Evolutionary conservation across 108 stramenopile genomes (phyloP).

Genomic region (Mayamaea pseudoterrestris): DNA sequence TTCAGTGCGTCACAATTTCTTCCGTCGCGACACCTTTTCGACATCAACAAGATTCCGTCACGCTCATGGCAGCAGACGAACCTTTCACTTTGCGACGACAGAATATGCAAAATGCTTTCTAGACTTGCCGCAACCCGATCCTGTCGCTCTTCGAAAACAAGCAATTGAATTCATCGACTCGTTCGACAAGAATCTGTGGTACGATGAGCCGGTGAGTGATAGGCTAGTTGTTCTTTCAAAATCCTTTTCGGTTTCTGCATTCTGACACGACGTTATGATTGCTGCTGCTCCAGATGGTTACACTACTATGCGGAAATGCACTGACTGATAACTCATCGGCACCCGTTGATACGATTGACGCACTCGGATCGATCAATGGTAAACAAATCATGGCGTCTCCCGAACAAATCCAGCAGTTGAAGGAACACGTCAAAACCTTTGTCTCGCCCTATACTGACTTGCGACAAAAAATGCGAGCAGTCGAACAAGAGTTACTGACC

Average conservation of each 20-base stretch:
- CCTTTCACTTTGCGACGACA: slow-evolving; percentile 67
- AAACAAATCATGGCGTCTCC: slow-evolving; percentile 45
- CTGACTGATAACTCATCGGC: slow-evolving; percentile 9
- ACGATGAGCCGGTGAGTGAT: slow-evolving; percentile 49
- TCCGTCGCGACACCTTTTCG: too few species aligned
- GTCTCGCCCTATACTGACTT: slow-evolving; percentile 41
- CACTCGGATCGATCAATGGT: slow-evolving; percentile 55
- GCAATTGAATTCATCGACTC: slow-evolving; percentile 45
- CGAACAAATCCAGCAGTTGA: slow-evolving; percentile 44
- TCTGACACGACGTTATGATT: too few species aligned
- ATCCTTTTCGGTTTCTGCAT: too few species aligned
- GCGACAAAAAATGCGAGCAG: slow-evolving; percentile 35
- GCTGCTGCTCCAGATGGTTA: slow-evolving; percentile 15
- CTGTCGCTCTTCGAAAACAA: slow-evolving; percentile 27
- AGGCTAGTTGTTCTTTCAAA: neutral
- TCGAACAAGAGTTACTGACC: slow-evolving; percentile 55
- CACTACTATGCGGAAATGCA: slow-evolving; percentile 43
- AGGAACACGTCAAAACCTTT: slow-evolving; percentile 44
- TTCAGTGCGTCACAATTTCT: too few species aligned
- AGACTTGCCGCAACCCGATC: slow-evolving; percentile 42
- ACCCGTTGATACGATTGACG: slow-evolving; percentile 37
- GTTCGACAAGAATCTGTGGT: slow-evolving; percentile 55
- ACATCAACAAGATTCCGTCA: too few species aligned
- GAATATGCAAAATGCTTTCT: slow-evolving; percentile 54
- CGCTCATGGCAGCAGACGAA: neutral